Base-by-base conservation (phyloP, 768 basidiomycete genomes). In the Rhizopogon vulgaris region DNA sequence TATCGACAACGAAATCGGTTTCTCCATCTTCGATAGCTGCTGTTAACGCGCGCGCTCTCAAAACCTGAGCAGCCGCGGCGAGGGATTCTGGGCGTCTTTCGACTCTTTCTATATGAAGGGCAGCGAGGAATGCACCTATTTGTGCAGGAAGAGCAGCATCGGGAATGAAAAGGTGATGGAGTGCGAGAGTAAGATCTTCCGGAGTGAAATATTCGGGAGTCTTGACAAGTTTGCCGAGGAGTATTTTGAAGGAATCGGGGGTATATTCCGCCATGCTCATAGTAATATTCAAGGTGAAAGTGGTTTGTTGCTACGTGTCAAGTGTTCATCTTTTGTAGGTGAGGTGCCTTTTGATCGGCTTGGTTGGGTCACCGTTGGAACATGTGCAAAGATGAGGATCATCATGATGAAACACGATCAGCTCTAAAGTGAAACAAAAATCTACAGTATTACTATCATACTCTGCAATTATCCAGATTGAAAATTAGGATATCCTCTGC, bases 401-500 rank as follows among this genome's bases (percentile, higher is more conserved):
- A 22, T 22, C 22, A 22, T 22, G 22, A 1, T 22, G 3, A 22
- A 22, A 22, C 22, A 22, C 22, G 22, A 22, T 22, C 27, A 6
- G 24, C 4, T 34, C 25, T 49, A 32, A n/a, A 30, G 22, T 38
- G 24, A 50, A 18, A 3, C n/a, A n/a, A n/a, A n/a, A 25, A 22
- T 38, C 25, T 37, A 18, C 17, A 27, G 12, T 42, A 6, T 5
- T 12, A 32, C 18, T 18, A 6, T 46, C 72, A 91, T 28, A 97
- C 94, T 68, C 94, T 81, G 74, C 94, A 98, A 68, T 98, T 97
- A 66, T 92, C 85, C 58, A 99, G 69, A 56, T 83, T 89, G 64
- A 95, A 88, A 48, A 94, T 82, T 58, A 98, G 70, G 41, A 98
- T 78, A 64, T 99, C 96, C 67, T 91, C 82, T 3, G 96, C 95